Evolutionary conservation across 352 stramenopile species (phyloP), one percentile per base, ranked within the genome.

Genomic region (Blastocystis sp.): DNA sequence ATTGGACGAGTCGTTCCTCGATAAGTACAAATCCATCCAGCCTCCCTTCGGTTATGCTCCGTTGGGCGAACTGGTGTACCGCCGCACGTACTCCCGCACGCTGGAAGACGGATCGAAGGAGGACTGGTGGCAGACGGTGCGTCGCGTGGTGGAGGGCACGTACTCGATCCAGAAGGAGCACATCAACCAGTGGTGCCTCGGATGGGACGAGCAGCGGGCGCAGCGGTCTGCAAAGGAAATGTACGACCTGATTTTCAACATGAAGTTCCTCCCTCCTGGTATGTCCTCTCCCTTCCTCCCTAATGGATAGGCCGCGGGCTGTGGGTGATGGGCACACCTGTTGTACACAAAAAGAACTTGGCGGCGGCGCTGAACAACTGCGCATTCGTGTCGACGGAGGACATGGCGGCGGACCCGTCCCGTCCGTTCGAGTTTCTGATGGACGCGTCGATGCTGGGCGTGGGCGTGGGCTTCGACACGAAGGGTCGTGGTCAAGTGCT

Each of bases 251-350:
- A 94, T 97, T 52, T 97, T 96, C 88, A 82, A 93, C 45, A 97
- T 97, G 93, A 97, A 97, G 89, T 97, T 97, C 87, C 90, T 96
- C 53, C 94, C 94, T 34, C 94, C 94, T 14, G 70, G 28, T 34
- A 34, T 34, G 28, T 34, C 28, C 28, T 34, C 28, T 34, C 28
- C 28, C 28, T 34, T 34, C 23, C 53, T 56, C 4, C n/a, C 5
- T 80, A 28, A 67, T 40, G 11, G 5, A 14, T 66, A 80, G 94
- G 94, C 21, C 91, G 94, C 11, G 94, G 94, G 0, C 91, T 97
- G 21, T 97, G 94, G 94, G 93, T 93, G 38, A 97, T 97, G 94
- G 94, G 94, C n/a, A 95, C 94, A n/a, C 90, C 93, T 2, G 94
- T 97, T 88, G 96, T 94, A 0, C 93, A 92, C 60, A 90, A 94